These are phyloP conservation scores for Alternaria brassicicola DNA, from an alignment of 2,329 filamentous ascomycete genomes.

Conservation along the genomic window DNA sequence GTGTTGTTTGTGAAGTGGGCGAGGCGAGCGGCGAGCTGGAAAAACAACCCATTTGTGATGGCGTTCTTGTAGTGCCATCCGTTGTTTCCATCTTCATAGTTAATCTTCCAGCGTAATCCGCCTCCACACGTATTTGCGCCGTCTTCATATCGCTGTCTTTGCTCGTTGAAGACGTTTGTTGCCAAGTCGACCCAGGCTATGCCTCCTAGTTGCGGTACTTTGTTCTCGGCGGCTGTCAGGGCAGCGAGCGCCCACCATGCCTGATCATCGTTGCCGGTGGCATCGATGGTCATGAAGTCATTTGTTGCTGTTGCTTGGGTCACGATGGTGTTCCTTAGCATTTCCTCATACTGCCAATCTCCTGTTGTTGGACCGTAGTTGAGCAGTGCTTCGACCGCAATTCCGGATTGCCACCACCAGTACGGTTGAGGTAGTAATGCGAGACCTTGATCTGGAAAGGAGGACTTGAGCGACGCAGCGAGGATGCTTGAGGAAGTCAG, in stretches of 20 bases:
- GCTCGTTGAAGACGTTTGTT: slow-evolving; percentile 73
- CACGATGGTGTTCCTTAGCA: slow-evolving; percentile 35
- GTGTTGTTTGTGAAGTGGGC: slow-evolving; percentile 68
- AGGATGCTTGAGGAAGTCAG: slow-evolving; percentile 20
- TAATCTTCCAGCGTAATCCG: slow-evolving; percentile 76
- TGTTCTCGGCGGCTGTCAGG: slow-evolving; percentile 69
- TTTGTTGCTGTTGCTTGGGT: slow-evolving; percentile 32
- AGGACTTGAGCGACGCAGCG: slow-evolving; percentile 24
- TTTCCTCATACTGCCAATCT: slow-evolving; percentile 49
- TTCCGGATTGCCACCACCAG: slow-evolving; percentile 45
- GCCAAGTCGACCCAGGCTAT: slow-evolving; percentile 67
- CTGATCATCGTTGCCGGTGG: slow-evolving; percentile 72
- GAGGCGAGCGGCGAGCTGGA: slow-evolving; percentile 77
- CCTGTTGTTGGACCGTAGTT: slow-evolving; percentile 52
- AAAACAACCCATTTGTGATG: slow-evolving; percentile 78
- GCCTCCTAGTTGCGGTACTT: slow-evolving; percentile 59
- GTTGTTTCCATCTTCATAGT: slow-evolving; percentile 64
- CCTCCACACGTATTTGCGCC: slow-evolving; percentile 65
- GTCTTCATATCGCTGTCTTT: slow-evolving; percentile 70
- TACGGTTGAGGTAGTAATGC: slow-evolving; percentile 29
- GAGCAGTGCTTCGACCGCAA: slow-evolving; percentile 32
- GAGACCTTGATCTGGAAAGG: slow-evolving; percentile 25
- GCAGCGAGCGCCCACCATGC: slow-evolving; percentile 74
- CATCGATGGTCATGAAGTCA: slow-evolving; percentile 50
- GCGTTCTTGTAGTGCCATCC: slow-evolving; percentile 83